These are phyloP conservation scores for Colletotrichum australisinense DNA, from an alignment of 2,329 filamentous ascomycete species.

Conservation along the genomic window DNA sequence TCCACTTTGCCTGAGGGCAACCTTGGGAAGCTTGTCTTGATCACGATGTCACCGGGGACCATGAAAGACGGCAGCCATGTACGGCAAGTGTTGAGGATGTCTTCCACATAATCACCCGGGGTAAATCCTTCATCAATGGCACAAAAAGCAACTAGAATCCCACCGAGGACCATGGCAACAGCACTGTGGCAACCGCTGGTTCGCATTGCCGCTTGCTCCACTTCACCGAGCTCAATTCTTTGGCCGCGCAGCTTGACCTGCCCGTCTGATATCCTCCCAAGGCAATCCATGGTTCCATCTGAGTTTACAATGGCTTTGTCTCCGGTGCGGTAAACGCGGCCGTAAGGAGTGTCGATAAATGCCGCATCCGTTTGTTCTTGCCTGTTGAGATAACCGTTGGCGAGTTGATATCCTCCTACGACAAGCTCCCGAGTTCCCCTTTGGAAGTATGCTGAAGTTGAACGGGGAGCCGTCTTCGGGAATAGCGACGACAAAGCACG, in stretches of 20 bases:
- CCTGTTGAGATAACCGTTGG: slow-evolving; percentile 84
- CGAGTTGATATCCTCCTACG: slow-evolving; percentile 83
- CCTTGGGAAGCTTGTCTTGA: slow-evolving; percentile 75
- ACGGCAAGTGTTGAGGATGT: slow-evolving; percentile 70
- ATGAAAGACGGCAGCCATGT: slow-evolving; percentile 86
- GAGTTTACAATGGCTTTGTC: slow-evolving; percentile 79
- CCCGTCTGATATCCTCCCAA: slow-evolving; percentile 81
- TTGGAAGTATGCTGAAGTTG: slow-evolving; percentile 65
- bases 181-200: slow-evolving; percentile 72
- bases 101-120: slow-evolving; percentile 33
- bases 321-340: slow-evolving; percentile 83
- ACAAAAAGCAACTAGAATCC: slow-evolving; percentile 81
- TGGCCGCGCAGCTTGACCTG: slow-evolving; percentile 92
- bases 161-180: slow-evolving; percentile 74
- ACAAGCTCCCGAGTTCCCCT: slow-evolving; percentile 83
- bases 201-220: slow-evolving; percentile 76
- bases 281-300: slow-evolving; percentile 81
- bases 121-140: slow-evolving; percentile 57
- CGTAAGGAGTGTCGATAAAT: slow-evolving; percentile 77
- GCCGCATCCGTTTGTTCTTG: slow-evolving; percentile 77
- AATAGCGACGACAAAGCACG: slow-evolving; percentile 75
- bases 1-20: slow-evolving; percentile 89
- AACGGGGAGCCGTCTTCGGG: slow-evolving; percentile 42
- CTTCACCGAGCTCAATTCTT: slow-evolving; percentile 82
- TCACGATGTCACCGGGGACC: slow-evolving; percentile 80